phyloP scores from a whole-genome alignment of 768 basidiomycete genomes.

The Rubroboletus pulcherrimus region DNA sequence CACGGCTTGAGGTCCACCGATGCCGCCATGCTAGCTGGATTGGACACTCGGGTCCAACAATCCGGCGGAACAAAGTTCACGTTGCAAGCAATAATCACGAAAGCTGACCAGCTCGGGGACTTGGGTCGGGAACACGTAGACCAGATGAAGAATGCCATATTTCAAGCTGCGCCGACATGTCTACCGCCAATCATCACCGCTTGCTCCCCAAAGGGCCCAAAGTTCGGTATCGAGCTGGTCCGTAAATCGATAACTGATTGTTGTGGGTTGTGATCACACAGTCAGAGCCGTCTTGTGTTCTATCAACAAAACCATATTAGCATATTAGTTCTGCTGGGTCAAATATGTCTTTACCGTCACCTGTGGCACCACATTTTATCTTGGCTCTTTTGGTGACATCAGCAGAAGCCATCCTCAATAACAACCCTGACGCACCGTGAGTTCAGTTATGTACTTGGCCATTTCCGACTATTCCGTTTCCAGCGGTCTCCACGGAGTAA shows the following conservation, averaged over 20 bases:
- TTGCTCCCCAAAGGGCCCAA: conserved; percentile 43
- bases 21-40: conserved; percentile 54
- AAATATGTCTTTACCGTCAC: too few species aligned
- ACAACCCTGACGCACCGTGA: conserved; percentile 5
- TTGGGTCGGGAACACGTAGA: conserved; percentile 36
- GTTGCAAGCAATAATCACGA: conserved; percentile 70
- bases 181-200: conserved; percentile 61
- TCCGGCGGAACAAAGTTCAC: conserved; percentile 46
- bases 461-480: not conserved
- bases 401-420: not conserved
- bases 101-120: conserved; percentile 50
- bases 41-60: conserved; percentile 34
- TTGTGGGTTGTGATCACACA: conserved; percentile 39
- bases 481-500: not conserved
- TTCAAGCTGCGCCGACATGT: conserved; percentile 53
- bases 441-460: not conserved
- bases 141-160: conserved; percentile 49
- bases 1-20: conserved; percentile 60
- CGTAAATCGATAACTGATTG: conserved; percentile 57
- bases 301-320: not conserved
- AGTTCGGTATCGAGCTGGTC: conserved; percentile 55
- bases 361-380: not conserved
- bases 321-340: not conserved
- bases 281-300: not conserved
- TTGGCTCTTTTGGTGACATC: not conserved